phyloP scores from a whole-genome alignment of 208 protist species.

The Wallacemonas sp. region DNA sequence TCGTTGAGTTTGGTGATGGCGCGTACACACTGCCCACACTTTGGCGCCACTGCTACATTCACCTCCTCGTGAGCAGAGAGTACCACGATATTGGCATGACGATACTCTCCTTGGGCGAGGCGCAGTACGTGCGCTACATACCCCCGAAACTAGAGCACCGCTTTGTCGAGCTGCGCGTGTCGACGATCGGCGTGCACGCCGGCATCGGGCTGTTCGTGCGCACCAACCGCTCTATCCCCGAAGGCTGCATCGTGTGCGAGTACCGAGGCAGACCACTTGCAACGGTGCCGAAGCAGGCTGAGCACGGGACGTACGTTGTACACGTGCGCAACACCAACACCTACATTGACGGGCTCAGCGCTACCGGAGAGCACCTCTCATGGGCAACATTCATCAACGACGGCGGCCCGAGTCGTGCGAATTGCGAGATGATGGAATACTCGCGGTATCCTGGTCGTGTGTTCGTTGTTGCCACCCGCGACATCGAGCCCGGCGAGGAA shows the following conservation, averaged over 20 bases:
- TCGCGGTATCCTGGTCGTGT: conserved; percentile 65
- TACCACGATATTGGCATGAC: conserved; percentile 85
- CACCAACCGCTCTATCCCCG: conserved; percentile 45
- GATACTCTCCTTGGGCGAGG: conserved; percentile 38
- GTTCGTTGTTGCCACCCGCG: conserved; percentile 75
- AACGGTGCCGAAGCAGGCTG: conserved; percentile 15
- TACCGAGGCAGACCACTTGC: conserved; percentile 58
- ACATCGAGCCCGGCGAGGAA: conserved; percentile 75
- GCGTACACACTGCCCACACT: conserved; percentile 56
- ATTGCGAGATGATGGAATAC: conserved; percentile 85
- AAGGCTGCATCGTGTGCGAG: conserved; percentile 80
- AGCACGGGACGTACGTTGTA: conserved; percentile 70
- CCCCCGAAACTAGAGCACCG: conserved; percentile 63
- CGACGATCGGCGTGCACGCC: conserved; percentile 46
- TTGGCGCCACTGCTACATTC: conserved; percentile 25
- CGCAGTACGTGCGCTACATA: conserved; percentile 61
- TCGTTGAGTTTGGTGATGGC: conserved; percentile 50
- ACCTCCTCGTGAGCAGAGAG: conserved; percentile 68
- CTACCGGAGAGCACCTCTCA: conserved; percentile 56
- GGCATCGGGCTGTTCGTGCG: conserved; percentile 85
- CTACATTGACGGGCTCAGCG: conserved; percentile 76
- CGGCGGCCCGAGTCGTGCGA: conserved; percentile 57
- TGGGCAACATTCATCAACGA: conserved; percentile 90
- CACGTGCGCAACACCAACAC: conserved; percentile 46
- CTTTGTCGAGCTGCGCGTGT: conserved; percentile 75